A percentile compares a stretch with the other conserved stretches of the same genome.
Evolutionary conservation across 139 green algal species (phyloP).

Genomic region (Pleodorina starrii): DNA sequence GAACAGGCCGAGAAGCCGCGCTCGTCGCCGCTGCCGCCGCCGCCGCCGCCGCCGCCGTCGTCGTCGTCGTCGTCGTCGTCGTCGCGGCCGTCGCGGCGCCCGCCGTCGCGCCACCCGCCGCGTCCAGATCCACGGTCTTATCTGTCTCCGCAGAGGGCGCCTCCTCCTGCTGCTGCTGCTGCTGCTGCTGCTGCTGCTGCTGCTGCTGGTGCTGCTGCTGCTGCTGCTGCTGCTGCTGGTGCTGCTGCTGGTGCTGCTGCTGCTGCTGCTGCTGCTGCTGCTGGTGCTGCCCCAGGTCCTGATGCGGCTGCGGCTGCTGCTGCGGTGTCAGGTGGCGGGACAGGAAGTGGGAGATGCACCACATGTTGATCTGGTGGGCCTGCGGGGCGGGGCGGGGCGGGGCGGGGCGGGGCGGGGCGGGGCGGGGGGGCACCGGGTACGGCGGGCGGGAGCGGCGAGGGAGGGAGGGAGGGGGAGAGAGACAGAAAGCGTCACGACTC

Average conservation of each 20-base stretch:
- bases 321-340: constrained; percentile 1
- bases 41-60: too few species aligned
- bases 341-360: constrained; percentile 44
- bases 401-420: too few species aligned
- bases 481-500: too few species aligned
- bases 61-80: too few species aligned
- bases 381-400: not conserved
- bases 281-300: not conserved
- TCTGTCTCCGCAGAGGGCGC: too few species aligned
- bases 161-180: too few species aligned
- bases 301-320: not conserved
- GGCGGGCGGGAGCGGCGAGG: too few species aligned
- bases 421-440: too few species aligned
- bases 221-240: not conserved
- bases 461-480: too few species aligned
- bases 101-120: too few species aligned
- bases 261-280: not conserved
- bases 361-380: constrained; percentile 47
- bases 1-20: not conserved
- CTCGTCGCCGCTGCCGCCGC: not conserved
- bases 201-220: not conserved
- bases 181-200: not conserved
- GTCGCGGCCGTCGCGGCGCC: too few species aligned
- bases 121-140: too few species aligned
- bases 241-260: not conserved